phyloP scores from a whole-genome alignment of 2,329 filamentous ascomycete genomes.

The Fusarium marasasianum region DNA sequence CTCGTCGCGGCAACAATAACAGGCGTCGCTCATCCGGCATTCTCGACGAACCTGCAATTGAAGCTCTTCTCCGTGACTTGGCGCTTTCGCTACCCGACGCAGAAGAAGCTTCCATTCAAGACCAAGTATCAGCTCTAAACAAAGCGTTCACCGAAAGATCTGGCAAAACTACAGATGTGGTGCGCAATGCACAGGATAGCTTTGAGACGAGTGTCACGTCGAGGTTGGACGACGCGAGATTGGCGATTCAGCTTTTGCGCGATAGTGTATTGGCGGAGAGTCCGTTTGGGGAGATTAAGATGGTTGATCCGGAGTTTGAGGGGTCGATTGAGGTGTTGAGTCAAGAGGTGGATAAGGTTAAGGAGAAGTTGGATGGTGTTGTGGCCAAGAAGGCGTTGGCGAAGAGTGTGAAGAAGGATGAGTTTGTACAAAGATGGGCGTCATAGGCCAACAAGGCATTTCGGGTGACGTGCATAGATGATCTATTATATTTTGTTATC shows the following conservation, averaged over 20 bases:
- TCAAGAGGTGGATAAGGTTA: constrained; percentile 56
- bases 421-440: constrained; percentile 54
- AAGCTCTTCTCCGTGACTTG: constrained; percentile 60
- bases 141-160: constrained; percentile 53
- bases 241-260: constrained; percentile 59
- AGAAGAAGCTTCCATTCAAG: constrained; percentile 40
- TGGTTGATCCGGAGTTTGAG: constrained; percentile 64
- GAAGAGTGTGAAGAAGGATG: constrained; percentile 59
- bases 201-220: constrained; percentile 57
- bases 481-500: not conserved
- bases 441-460: accelerated
- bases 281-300: constrained; percentile 56
- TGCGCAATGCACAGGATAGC: constrained; percentile 57
- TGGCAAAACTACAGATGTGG: constrained; percentile 56
- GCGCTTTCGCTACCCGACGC: constrained; percentile 53
- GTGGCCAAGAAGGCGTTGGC: constrained; percentile 50
- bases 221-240: constrained; percentile 58
- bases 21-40: constrained; percentile 51
- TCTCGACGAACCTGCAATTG: constrained; percentile 52
- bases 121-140: constrained; percentile 46
- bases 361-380: constrained; percentile 50
- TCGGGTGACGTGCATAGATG: not conserved
- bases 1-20: constrained; percentile 13
- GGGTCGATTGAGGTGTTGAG: constrained; percentile 57
- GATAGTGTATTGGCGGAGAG: constrained; percentile 65